These are phyloP conservation scores for Handroanthus guayacan DNA, from an alignment of 257 asterid species.

Conservation along the genomic window DNA sequence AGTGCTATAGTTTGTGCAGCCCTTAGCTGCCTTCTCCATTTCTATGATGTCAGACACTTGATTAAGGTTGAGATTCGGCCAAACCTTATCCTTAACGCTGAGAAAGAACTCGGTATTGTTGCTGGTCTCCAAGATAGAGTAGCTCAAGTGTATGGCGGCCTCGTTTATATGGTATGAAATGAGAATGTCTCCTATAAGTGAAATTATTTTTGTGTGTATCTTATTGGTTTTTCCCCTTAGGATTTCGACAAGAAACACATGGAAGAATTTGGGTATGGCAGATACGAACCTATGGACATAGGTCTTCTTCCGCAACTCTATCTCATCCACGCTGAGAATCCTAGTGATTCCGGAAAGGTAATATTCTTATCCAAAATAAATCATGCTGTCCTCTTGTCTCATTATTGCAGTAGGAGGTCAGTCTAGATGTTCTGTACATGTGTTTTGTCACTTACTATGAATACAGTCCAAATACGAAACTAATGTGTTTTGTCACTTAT, in stretches of 20 bases:
- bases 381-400: not conserved
- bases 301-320: slow-evolving; percentile 83
- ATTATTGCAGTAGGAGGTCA: too few relatives aligned
- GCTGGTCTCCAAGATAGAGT: slow-evolving; percentile 99
- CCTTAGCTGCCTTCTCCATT: slow-evolving; percentile 92
- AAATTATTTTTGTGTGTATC: not conserved
- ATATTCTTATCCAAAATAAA: not conserved
- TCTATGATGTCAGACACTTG: slow-evolving; percentile 80
- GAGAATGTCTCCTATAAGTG: not conserved
- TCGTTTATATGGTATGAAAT: slow-evolving; percentile 77
- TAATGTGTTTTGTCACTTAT: too few relatives aligned
- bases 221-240: slow-evolving; percentile 38
- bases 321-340: slow-evolving; percentile 90
- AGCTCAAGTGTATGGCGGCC: slow-evolving; percentile 98
- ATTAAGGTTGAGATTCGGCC: slow-evolving; percentile 89
- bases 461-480: too few relatives aligned
- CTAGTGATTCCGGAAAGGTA: slow-evolving; percentile 97
- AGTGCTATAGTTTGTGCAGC: slow-evolving; percentile 98
- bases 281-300: slow-evolving; percentile 72
- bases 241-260: slow-evolving; percentile 80
- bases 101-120: slow-evolving; percentile 94
- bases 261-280: slow-evolving; percentile 84
- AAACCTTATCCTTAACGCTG: slow-evolving; percentile 85
- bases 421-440: too few relatives aligned
- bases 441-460: too few relatives aligned